Percentiles rank a stretch among this genome's conserved stretches.
phyloP scores from a whole-genome alignment of 176 grass and related monocot genomes.

The Triticum timopheevii region DNA sequence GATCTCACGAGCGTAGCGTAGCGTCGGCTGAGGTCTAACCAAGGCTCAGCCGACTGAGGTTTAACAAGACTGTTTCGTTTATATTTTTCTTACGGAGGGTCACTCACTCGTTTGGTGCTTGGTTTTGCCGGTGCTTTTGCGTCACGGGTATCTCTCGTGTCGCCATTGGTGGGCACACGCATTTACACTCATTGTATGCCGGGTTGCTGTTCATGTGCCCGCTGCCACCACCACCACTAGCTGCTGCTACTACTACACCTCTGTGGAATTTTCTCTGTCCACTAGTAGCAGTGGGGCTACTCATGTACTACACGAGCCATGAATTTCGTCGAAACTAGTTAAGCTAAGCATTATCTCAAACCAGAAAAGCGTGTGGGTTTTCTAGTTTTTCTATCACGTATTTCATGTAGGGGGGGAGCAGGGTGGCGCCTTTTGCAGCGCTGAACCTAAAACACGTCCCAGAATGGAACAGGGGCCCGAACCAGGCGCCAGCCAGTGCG shows the following conservation, averaged over 20 bases:
- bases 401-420: neutral
- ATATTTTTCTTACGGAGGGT: neutral
- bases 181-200: neutral
- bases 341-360: no score
- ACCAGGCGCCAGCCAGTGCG: neutral
- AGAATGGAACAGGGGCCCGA: neutral
- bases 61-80: neutral
- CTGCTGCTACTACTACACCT: no score
- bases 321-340: no score
- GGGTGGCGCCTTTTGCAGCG: neutral
- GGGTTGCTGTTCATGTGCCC: neutral
- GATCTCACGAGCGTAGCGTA: no score
- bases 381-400: no score
- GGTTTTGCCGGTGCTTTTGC: neutral
- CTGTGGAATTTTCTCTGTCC: neutral
- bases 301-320: no score
- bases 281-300: no score
- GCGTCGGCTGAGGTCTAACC: no score
- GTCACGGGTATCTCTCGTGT: slow-evolving; percentile 28
- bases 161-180: slow-evolving; percentile 33
- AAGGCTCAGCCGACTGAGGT: no score
- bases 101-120: no score
- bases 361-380: no score
- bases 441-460: slow-evolving; percentile 38
- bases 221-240: slow-evolving; percentile 1